A percentile compares a stretch with the other conserved stretches of the same genome.
phyloP scores from a whole-genome alignment of 176 grass and related monocot genomes.

The Cenchrus fungigraminus region DNA sequence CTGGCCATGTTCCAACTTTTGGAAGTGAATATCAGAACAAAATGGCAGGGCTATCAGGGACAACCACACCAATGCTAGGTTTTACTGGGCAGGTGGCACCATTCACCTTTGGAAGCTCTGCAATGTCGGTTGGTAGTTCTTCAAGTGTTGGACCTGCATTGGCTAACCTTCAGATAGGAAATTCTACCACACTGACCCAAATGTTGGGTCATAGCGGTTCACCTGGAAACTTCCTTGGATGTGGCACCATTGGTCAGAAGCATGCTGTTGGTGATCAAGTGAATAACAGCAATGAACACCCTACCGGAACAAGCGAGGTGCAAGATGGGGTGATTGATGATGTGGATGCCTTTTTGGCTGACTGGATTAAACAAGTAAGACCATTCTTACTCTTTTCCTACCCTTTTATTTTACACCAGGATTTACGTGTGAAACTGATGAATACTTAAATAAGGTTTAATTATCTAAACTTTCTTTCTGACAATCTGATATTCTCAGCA shows the following conservation, averaged over 20 bases:
- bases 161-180: slow-evolving; percentile 1
- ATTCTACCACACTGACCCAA: neutral
- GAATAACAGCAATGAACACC: neutral
- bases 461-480: slow-evolving; percentile 8
- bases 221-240: slow-evolving; percentile 1
- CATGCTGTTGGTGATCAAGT: neutral
- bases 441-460: neutral
- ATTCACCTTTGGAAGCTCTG: slow-evolving; percentile 31
- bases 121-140: neutral
- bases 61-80: neutral
- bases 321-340: neutral
- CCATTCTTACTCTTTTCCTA: neutral
- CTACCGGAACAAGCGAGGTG: neutral
- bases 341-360: neutral
- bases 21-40: slow-evolving; percentile 18
- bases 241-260: slow-evolving; percentile 1
- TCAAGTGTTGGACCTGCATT: slow-evolving; percentile 2
- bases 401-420: neutral
- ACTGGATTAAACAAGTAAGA: slow-evolving; percentile 33
- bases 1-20: neutral
- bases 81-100: neutral
- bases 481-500: neutral
- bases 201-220: neutral
- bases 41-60: neutral
- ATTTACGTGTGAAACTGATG: neutral